Percentiles rank a stretch among this genome's conserved stretches.
These are phyloP conservation scores for Ceriops decandra DNA, from an alignment of 345 rosid species.

Conservation along the genomic window DNA sequence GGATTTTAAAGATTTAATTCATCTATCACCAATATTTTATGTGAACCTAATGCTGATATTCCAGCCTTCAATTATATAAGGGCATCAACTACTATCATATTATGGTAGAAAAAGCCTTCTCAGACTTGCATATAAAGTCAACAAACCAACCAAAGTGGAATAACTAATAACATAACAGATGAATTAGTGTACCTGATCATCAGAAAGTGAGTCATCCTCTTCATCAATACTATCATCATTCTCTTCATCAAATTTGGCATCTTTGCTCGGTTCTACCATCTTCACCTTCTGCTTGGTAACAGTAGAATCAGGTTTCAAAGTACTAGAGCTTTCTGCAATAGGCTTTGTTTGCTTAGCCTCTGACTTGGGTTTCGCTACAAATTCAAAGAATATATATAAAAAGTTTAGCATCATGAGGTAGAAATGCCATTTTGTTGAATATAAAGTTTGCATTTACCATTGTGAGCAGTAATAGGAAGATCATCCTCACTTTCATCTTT, in stretches of 20 bases:
- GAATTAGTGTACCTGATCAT: constrained; percentile 36
- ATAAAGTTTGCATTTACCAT: constrained; percentile 21
- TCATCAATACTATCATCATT: neutral
- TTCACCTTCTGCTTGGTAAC: constrained; percentile 14
- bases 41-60: too few species aligned
- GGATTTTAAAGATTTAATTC: too few species aligned
- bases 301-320: constrained; percentile 23
- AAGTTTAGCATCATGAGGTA: too few species aligned
- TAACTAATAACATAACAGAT: neutral
- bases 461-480: constrained; percentile 11
- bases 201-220: constrained; percentile 14
- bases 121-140: neutral
- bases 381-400: neutral
- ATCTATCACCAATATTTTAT: too few species aligned
- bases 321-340: constrained; percentile 10
- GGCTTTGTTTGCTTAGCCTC: constrained; percentile 14
- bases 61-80: too few species aligned
- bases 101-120: neutral
- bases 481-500: constrained; percentile 22
- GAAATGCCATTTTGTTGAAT: too few species aligned
- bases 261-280: neutral
- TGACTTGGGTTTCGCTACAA: constrained; percentile 27
- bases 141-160: neutral
- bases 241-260: neutral
- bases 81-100: too few species aligned